phyloP scores from a whole-genome alignment of 257 asterid genomes.

The Solanum paucissectum region DNA sequence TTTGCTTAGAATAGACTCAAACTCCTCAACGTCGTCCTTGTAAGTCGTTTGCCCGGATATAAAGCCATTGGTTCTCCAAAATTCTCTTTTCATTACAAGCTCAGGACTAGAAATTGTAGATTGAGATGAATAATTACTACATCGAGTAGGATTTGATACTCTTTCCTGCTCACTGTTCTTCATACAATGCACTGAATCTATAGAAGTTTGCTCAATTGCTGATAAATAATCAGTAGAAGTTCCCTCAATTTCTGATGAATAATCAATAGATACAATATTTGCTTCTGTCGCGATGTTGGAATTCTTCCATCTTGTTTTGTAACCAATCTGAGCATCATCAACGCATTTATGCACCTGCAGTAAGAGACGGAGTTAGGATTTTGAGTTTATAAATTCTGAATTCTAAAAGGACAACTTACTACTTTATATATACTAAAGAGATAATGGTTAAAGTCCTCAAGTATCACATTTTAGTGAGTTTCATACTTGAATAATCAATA shows the following conservation, averaged over 20 bases:
- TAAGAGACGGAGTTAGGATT: not conserved
- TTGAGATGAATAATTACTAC: not conserved
- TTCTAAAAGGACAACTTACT: not conserved
- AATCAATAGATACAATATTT: conserved; percentile 1
- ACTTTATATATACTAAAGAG: not conserved
- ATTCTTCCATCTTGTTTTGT: not conserved
- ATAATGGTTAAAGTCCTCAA: not conserved
- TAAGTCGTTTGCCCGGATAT: not conserved
- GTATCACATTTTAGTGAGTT: not conserved
- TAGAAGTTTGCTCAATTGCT: not conserved
- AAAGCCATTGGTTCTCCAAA: not conserved
- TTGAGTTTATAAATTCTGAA: not conserved
- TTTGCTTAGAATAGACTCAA: conserved; percentile 25
- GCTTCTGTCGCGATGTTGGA: not conserved
- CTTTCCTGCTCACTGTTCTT: not conserved
- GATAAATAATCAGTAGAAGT: conserved; percentile 4
- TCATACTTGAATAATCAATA: not conserved
- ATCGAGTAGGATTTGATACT: conserved; percentile 17
- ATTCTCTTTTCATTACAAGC: not conserved
- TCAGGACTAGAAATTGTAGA: not conserved
- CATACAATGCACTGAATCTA: not conserved
- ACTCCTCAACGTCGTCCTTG: conserved; percentile 54
- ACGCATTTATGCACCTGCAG: not conserved
- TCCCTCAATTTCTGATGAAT: not conserved
- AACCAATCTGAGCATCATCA: not conserved